Conservation (phyloP, 805 yeast species). For the Cyberlindnera mrakii region DNA sequence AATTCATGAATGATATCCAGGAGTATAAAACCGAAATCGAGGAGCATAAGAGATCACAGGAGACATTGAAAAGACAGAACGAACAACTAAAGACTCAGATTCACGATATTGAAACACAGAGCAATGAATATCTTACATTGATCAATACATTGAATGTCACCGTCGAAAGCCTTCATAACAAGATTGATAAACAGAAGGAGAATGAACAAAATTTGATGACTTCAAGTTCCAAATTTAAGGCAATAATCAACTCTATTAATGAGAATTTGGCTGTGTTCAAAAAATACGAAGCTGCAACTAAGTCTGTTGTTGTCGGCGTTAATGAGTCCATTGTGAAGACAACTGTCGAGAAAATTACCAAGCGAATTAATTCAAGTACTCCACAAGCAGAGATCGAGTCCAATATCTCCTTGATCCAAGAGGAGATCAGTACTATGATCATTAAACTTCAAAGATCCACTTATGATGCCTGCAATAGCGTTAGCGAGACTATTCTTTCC, state of each 20-base stretch:
- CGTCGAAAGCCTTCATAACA: conserved; percentile 23
- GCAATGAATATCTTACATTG: conserved; percentile 17
- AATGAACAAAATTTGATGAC: conserved; percentile 27
- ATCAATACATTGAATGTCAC: conserved; percentile 24
- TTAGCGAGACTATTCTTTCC: conserved; percentile 17
- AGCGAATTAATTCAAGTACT: background rate
- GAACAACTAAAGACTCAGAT: conserved; percentile 21
- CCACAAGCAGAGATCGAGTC: conserved; percentile 3
- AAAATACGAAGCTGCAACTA: conserved; percentile 18
- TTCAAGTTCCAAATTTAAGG: conserved; percentile 28
- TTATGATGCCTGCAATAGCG: conserved; percentile 18
- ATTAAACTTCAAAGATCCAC: conserved; percentile 14
- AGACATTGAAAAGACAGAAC: conserved; percentile 33
- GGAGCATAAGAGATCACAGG: conserved; percentile 39
- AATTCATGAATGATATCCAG: conserved; percentile 41
- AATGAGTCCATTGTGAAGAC: conserved; percentile 7
- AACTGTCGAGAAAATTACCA: conserved; percentile 3
- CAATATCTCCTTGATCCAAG: conserved; percentile 3
- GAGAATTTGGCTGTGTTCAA: conserved; percentile 22
- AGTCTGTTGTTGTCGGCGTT: conserved; percentile 9
- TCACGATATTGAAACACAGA: conserved; percentile 17
- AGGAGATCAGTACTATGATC: conserved; percentile 10
- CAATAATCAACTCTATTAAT: conserved; percentile 25
- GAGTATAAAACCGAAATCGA: conserved; percentile 43
- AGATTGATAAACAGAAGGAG: conserved; percentile 25